A percentile compares a stretch with the other conserved stretches of the same genome.
Conservation (phyloP, 164 flowering plant species). For the Buxus sempervirens region DNA sequence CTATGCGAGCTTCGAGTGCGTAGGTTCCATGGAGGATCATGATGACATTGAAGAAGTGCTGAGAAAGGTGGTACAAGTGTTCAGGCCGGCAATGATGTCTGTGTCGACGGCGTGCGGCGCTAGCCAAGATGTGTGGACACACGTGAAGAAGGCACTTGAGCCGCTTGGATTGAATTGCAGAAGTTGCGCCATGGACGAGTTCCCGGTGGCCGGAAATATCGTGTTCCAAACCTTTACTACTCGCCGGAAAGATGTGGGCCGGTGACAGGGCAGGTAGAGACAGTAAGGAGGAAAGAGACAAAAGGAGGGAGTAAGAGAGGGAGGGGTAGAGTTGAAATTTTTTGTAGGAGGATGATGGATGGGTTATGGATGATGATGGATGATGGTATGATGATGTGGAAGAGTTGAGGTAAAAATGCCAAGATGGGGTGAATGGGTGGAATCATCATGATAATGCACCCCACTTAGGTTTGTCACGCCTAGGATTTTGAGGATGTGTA, state of each 20-base stretch:
- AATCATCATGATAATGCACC: constrained; percentile 57
- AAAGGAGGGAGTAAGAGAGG: background rate
- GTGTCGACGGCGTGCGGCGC: constrained; percentile 43
- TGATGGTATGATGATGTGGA: constrained; percentile 15
- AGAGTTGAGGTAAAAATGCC: too few species aligned
- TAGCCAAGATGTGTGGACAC: constrained; percentile 27
- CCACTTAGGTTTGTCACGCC: constrained; percentile 71
- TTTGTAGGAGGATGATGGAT: constrained; percentile 8
- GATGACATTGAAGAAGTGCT: constrained; percentile 33
- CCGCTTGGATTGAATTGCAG: constrained; percentile 54
- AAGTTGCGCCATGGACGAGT: constrained; percentile 50
- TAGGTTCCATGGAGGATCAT: constrained; percentile 39
- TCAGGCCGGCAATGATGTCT: constrained; percentile 70
- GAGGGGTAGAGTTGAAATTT: constrained; percentile 1
- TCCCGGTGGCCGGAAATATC: constrained; percentile 63
- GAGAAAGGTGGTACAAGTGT: constrained; percentile 59
- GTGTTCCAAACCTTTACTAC: constrained; percentile 69
- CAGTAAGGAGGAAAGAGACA: constrained; percentile 5
- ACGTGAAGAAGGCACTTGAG: constrained; percentile 42
- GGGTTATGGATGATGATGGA: constrained; percentile 17
- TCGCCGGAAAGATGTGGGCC: constrained; percentile 41
- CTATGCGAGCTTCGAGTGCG: constrained; percentile 89
- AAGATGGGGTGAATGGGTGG: constrained; percentile 18
- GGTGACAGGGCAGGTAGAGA: constrained; percentile 1
- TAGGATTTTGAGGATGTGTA: constrained; percentile 39